Conservation (phyloP, 257 asterid species). For the Ophiorrhiza pumila region DNA sequence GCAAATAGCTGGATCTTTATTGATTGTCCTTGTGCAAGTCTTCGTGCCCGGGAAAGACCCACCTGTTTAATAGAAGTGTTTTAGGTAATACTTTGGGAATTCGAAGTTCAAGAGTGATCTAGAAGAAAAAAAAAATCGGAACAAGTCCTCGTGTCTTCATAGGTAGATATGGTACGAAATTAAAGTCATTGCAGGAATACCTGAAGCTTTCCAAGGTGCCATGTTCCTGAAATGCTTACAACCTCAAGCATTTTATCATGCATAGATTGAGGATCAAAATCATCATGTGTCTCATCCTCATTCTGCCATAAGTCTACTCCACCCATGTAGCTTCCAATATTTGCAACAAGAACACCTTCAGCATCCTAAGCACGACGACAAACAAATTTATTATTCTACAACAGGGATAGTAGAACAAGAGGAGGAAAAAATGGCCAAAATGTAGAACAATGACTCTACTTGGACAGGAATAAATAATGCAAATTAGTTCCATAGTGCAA, state of each 20-base stretch:
- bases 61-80: slow-evolving; percentile 48
- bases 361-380: slow-evolving; percentile 60
- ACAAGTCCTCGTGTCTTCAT: not conserved
- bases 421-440: not conserved
- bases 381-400: slow-evolving; percentile 1
- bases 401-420: not conserved
- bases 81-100: not conserved
- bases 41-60: slow-evolving; percentile 92
- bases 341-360: slow-evolving; percentile 90
- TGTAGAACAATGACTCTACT: not conserved
- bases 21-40: slow-evolving; percentile 93
- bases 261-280: slow-evolving; percentile 97
- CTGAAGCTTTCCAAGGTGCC: slow-evolving; percentile 99
- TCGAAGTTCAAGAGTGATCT: not conserved
- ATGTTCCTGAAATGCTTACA: slow-evolving; percentile 93
- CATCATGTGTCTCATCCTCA: slow-evolving; percentile 84
- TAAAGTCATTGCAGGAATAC: slow-evolving; percentile 30
- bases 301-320: slow-evolving; percentile 99
- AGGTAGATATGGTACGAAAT: not conserved
- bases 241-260: slow-evolving; percentile 97
- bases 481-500: slow-evolving; percentile 3
- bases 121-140: not conserved
- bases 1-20: slow-evolving; percentile 87
- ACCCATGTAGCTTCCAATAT: slow-evolving; percentile 98
- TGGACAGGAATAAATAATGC: not conserved